Base-by-base conservation (phyloP, 2,329 filamentous ascomycete species). In the Pestalotiopsis fici region DNA sequence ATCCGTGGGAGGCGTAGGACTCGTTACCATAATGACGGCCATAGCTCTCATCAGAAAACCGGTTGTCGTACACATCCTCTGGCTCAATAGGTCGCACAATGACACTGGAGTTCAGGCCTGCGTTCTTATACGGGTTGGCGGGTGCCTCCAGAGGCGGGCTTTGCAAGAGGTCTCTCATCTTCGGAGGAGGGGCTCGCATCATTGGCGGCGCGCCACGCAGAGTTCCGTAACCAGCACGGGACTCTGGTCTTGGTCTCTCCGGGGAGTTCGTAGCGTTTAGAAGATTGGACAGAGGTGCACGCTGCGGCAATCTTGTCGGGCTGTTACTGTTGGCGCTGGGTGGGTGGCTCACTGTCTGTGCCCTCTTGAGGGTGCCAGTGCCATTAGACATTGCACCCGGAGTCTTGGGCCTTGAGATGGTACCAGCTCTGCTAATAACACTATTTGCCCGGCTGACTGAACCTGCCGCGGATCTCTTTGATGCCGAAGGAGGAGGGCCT, bases 51-150 rank as follows among this genome's bases (percentile, higher is more conserved):
- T 68, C 82, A 73, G 83, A 82, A 69, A 83, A 82, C 55, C 80
- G 75, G 74, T 95, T 94, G 73, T 95, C 91, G 74, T 97, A 98
- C 0, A 93, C 91, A 73, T 98, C 95, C 74, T 98, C 95, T 0
- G 93, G 93, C 69, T 89, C 86, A 4, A 90, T 83, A 7, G 86
- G 84, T 23, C 88, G 84, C 54, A 90, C 85, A 76, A 89, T 81
- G n/a, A 69, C 69, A 80, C 88, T 86, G 3, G 86, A 84, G 3
- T 79, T 78, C 4, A 88, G 79, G 13, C 83, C 86, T 1, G 80
- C 74, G 12, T 80, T 76, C 61, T 83, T 83, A 73, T 87, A 88
- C 5, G 81, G 81, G 70, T 84, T 85, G 15, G 71, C 71, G 0
- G 85, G 85, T 0, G 85, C 83, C 68, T 86, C 84, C 21, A 89